Conservation (phyloP, 2,329 filamentous ascomycete genomes). For the Myriosclerotinia duriaeana region DNA sequence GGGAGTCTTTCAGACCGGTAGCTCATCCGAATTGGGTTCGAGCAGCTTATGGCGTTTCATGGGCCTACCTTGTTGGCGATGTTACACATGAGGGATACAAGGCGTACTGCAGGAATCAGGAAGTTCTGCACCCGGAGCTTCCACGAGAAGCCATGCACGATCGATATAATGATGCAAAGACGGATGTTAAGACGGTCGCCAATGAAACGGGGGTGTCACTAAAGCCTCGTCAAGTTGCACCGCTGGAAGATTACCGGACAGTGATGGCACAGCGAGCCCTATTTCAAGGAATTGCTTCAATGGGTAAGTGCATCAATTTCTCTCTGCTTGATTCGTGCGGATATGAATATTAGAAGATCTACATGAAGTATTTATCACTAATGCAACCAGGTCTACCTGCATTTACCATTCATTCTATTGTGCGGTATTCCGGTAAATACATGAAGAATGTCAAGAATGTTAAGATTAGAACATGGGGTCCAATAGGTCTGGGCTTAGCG, state of each 20-base stretch:
- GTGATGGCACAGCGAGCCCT: constrained; percentile 89
- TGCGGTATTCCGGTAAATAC: constrained; percentile 83
- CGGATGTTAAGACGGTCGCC: constrained; percentile 25
- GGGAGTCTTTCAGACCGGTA: constrained; percentile 91
- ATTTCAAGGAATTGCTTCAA: constrained; percentile 87
- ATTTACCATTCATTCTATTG: constrained; percentile 59
- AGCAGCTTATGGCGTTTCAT: constrained; percentile 84
- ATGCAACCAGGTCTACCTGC: constrained; percentile 28
- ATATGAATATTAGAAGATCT: neutral
- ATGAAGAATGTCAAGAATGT: constrained; percentile 79
- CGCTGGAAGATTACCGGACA: constrained; percentile 84
- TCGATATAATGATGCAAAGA: constrained; percentile 40
- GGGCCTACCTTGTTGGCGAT: constrained; percentile 89
- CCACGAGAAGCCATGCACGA: constrained; percentile 42
- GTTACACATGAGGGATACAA: constrained; percentile 94
- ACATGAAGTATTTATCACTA: neutral
- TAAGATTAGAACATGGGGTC: constrained; percentile 77
- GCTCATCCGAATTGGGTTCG: constrained; percentile 82
- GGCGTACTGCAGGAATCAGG: constrained; percentile 84
- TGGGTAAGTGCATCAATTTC: constrained; percentile 79
- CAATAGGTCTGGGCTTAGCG: constrained; percentile 78
- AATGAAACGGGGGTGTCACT: constrained; percentile 26
- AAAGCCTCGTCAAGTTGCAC: constrained; percentile 54
- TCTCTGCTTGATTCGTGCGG: neutral
- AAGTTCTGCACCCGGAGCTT: constrained; percentile 65